Percentiles rank a stretch among this genome's conserved stretches.
Conservation (phyloP, 257 asterid genomes). For the Lithospermum erythrorhizon region DNA sequence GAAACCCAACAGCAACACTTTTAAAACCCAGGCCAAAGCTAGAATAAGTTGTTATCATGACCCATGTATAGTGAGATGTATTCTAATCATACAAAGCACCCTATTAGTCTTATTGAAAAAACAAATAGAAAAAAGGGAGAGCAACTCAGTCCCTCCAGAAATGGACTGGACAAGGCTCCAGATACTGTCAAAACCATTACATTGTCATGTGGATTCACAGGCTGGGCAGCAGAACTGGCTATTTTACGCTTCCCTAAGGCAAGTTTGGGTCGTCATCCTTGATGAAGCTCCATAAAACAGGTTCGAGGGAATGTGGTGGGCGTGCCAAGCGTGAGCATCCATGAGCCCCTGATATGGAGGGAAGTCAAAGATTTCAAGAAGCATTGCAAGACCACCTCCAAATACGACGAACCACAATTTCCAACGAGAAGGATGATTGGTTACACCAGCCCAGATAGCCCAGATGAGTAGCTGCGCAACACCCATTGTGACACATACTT, state of each 20-base stretch:
- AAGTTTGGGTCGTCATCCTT: conserved; percentile 48
- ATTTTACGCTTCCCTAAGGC: conserved; percentile 49
- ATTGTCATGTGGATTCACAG: not conserved
- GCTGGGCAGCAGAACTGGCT: conserved; percentile 2
- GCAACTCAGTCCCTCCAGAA: too few relatives aligned
- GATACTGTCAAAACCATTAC: too few relatives aligned
- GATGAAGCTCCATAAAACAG: conserved; percentile 64
- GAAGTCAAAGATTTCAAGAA: conserved; percentile 44
- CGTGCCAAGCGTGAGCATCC: conserved; percentile 62
- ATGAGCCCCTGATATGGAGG: conserved; percentile 50
- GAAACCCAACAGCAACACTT: too few relatives aligned
- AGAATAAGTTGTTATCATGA: too few relatives aligned
- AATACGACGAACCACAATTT: conserved; percentile 57
- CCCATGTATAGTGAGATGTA: too few relatives aligned
- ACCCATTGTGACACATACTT: conserved; percentile 44
- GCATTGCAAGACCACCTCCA: conserved; percentile 49
- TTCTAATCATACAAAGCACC: too few relatives aligned
- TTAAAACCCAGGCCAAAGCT: too few relatives aligned
- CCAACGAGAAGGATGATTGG: conserved; percentile 46
- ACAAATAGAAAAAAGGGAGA: too few relatives aligned
- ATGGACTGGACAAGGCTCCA: too few relatives aligned
- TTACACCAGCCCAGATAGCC: conserved; percentile 54
- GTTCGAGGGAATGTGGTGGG: conserved; percentile 44
- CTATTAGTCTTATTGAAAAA: too few relatives aligned
- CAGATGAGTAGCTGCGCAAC: conserved; percentile 38